Base-by-base conservation (phyloP, 2,329 filamentous ascomycete genomes). In the Aspergillus unguis region DNA sequence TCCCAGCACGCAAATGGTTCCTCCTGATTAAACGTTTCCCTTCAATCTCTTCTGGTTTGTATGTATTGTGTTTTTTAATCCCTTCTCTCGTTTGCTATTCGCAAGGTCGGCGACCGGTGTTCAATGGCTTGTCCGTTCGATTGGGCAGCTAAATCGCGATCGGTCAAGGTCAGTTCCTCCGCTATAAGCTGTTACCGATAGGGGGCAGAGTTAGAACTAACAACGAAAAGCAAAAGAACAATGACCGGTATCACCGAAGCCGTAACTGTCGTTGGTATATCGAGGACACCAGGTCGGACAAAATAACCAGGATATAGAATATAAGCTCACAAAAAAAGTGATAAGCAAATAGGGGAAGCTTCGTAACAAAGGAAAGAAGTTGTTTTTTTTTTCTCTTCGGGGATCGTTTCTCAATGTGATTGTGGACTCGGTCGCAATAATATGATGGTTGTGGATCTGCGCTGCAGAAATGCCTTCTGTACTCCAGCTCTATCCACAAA, bases 381-480 rank as follows among this genome's bases (percentile, higher is more conserved):
- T 56, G 52, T 55, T 59, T 61, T 49, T 58, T 54, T 54, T 50
- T 49, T 53, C 43, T 25, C 17, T 17, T 17, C 17, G 17, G 26
- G 31, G 27, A 44, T 52, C 50, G 52, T 48, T 55, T 55, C 46
- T 53, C 36, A 41, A 48, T 49, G 8, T 42, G 40, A 33, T 45
- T 49, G 42, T 54, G 45, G 45, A 37, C 48, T 44, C 49, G 43
- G 50, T 48, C 56, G 55, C 56, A 44, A 47, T 49, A 58, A 62
- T 48, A 50, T 27, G 48, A 58, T 48, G 44, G 47, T 42, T 54
- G 58, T 53, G 53, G 60, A 63, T 61, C 66, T 69, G 66, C 66
- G 54, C 66, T 61, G 66, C 66, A 68, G 60, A 61, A 55, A 52
- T 53, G 52, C 45, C 51, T 56, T 44, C 54, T 44, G 58, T 56